Conservation (phyloP, 805 yeast genomes). For the Candida namnaoensis region DNA sequence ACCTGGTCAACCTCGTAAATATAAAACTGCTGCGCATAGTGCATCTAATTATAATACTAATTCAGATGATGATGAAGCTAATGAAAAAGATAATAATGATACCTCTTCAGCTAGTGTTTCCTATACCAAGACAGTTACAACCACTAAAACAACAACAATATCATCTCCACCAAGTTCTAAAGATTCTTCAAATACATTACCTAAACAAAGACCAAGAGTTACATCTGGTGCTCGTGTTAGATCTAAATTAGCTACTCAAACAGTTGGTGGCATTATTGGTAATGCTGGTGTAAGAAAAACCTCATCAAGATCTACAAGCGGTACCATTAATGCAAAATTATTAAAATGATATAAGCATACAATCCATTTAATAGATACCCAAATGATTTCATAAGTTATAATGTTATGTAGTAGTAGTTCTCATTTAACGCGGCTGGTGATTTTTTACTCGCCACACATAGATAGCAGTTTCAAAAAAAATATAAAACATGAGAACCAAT, state of each 20-base stretch:
- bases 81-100: slow-evolving; percentile 1
- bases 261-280: slow-evolving; percentile 10
- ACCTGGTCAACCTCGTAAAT: slow-evolving; percentile 94
- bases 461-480: no score
- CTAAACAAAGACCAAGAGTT: slow-evolving; percentile 16
- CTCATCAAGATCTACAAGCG: not conserved
- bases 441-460: no score
- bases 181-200: slow-evolving; percentile 11
- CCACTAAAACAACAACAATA: slow-evolving; percentile 19
- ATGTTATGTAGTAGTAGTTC: no score
- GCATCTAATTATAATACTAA: slow-evolving; percentile 22
- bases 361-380: no score
- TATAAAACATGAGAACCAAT: no score
- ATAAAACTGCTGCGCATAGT: slow-evolving; percentile 21
- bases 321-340: not conserved
- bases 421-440: no score
- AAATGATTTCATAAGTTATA: no score
- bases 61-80: slow-evolving; percentile 15
- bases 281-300: slow-evolving; percentile 18
- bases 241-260: slow-evolving; percentile 15
- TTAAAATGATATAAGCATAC: not conserved
- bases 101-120: slow-evolving; percentile 9
- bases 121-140: slow-evolving; percentile 18
- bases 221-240: slow-evolving; percentile 22
- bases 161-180: slow-evolving; percentile 20